phyloP scores from a whole-genome alignment of 2,329 filamentous ascomycete species.

The Trichoderma cornu-damae region DNA sequence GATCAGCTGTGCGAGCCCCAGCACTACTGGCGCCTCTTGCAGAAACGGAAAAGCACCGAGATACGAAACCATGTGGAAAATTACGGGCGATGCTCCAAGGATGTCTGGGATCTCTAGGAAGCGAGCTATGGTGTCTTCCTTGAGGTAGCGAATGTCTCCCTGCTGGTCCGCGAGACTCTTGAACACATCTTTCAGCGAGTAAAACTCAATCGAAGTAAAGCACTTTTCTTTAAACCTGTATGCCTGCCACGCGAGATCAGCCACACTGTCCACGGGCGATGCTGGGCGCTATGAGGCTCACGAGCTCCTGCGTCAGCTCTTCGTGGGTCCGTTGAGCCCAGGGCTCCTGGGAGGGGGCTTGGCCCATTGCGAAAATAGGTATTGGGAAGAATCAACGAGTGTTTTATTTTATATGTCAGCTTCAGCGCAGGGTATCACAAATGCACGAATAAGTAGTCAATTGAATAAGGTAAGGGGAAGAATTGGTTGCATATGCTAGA shows the following conservation, averaged over 20 bases:
- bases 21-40: conserved; percentile 62
- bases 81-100: conserved; percentile 58
- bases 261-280: background rate
- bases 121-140: conserved; percentile 61
- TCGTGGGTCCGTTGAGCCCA: conserved; percentile 45
- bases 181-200: conserved; percentile 70
- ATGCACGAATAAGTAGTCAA: background rate
- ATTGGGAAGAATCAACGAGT: background rate
- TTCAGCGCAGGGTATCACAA: conserved; percentile 8
- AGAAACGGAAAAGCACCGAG: conserved; percentile 70
- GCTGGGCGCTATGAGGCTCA: conserved; percentile 29
- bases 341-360: conserved; percentile 45
- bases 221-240: conserved; percentile 62
- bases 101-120: conserved; percentile 71
- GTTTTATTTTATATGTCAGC: background rate
- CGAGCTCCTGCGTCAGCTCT: conserved; percentile 48
- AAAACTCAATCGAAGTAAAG: conserved; percentile 66
- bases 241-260: conserved; percentile 40
- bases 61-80: conserved; percentile 68
- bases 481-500: background rate
- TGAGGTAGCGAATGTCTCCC: conserved; percentile 59
- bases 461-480: background rate
- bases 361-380: conserved; percentile 43
- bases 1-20: conserved; percentile 65
- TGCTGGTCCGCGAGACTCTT: conserved; percentile 61